These are phyloP conservation scores for Auxenochlorella protothecoides DNA, from an alignment of 139 green algal genomes.

Conservation along the genomic window DNA sequence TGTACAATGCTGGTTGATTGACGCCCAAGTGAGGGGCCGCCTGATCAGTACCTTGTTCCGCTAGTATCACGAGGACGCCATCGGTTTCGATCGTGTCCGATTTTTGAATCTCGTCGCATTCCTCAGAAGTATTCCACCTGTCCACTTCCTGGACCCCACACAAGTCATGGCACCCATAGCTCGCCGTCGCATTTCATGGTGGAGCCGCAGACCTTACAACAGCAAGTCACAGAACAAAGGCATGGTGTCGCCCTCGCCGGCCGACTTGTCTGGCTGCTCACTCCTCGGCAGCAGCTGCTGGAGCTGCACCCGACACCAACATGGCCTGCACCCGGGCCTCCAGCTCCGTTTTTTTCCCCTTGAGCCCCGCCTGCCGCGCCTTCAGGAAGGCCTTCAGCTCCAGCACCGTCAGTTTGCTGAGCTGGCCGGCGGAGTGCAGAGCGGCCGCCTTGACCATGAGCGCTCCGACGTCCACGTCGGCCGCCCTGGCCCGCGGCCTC, in stretches of 20 bases:
- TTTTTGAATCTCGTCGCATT: too few species aligned
- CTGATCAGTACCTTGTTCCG: too few species aligned
- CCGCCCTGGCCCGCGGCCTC: slow-evolving; percentile 7
- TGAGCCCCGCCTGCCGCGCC: slow-evolving; percentile 11
- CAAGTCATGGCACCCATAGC: too few species aligned
- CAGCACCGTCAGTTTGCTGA: slow-evolving; percentile 37
- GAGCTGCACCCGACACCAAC: background rate
- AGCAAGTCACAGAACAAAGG: too few species aligned
- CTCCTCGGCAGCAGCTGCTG: background rate
- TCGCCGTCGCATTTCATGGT: too few species aligned
- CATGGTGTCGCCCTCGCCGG: background rate
- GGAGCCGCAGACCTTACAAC: too few species aligned
- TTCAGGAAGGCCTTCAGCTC: slow-evolving; percentile 41
- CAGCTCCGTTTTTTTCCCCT: slow-evolving; percentile 56
- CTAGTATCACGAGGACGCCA: too few species aligned
- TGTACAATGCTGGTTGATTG: background rate
- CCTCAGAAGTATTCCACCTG: too few species aligned
- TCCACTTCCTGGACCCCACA: too few species aligned
- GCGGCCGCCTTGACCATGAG: slow-evolving; percentile 6
- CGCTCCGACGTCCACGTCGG: slow-evolving; percentile 5
- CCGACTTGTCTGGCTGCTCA: too few species aligned
- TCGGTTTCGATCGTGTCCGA: too few species aligned
- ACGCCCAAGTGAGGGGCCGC: background rate
- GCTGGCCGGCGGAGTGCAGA: slow-evolving; percentile 9
- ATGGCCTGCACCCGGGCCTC: slow-evolving; percentile 27